Percentiles rank a stretch among this genome's conserved stretches.
Evolutionary conservation across 2,329 filamentous ascomycete species (phyloP).

Genomic region (Grosmannia huntii): DNA sequence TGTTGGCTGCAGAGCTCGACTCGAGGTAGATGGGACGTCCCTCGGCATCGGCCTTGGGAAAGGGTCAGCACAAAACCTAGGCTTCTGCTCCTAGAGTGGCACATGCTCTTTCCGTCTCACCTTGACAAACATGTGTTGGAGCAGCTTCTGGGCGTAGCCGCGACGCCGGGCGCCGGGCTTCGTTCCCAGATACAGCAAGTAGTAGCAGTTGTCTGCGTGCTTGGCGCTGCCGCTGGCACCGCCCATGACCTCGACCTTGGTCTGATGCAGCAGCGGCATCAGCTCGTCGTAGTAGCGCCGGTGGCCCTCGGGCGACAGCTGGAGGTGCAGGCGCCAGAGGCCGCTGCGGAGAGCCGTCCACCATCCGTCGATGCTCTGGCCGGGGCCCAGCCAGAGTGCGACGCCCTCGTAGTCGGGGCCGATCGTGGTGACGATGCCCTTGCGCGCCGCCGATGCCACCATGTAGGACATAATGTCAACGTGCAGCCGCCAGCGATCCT

Average conservation of each 20-base stretch:
- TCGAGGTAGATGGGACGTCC: slow-evolving; percentile 64
- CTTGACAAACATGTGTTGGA: slow-evolving; percentile 54
- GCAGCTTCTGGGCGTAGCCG: slow-evolving; percentile 59
- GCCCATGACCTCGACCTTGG: slow-evolving; percentile 57
- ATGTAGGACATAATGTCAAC: slow-evolving; percentile 66
- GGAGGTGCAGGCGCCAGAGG: slow-evolving; percentile 65
- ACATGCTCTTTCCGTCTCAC: slow-evolving; percentile 28
- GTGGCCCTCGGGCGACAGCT: slow-evolving; percentile 58
- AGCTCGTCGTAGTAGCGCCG: slow-evolving; percentile 68
- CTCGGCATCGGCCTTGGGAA: slow-evolving; percentile 50
- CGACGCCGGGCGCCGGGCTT: slow-evolving; percentile 56
- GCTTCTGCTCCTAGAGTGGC: slow-evolving; percentile 7
- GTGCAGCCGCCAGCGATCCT: slow-evolving; percentile 65
- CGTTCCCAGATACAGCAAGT: slow-evolving; percentile 73
- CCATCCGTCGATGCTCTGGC: slow-evolving; percentile 59
- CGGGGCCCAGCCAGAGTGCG: slow-evolving; percentile 70
- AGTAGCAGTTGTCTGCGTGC: slow-evolving; percentile 41
- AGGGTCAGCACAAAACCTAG: not conserved
- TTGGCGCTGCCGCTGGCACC: slow-evolving; percentile 33
- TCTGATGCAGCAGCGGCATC: slow-evolving; percentile 58
- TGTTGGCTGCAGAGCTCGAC: slow-evolving; percentile 57
- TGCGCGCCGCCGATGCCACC: slow-evolving; percentile 60
- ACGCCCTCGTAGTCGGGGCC: slow-evolving; percentile 67
- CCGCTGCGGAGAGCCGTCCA: slow-evolving; percentile 61
- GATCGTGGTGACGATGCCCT: slow-evolving; percentile 61